Evolutionary conservation across 208 protist genomes (phyloP).

Genomic region (Trypanosoma melophagium): DNA sequence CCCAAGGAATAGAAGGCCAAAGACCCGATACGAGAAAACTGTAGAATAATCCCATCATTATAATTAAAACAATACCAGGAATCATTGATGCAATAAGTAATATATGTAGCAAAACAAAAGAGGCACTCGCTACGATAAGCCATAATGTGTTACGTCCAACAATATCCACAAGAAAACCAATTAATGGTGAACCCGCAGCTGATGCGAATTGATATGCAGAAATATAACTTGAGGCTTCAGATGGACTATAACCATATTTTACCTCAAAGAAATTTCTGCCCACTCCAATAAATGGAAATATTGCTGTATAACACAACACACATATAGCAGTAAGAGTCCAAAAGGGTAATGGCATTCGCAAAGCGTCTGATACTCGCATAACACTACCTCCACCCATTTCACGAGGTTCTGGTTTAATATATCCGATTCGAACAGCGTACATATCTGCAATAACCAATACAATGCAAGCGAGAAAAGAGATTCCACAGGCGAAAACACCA

Average conservation of each 20-base stretch:
- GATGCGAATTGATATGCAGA: constrained; percentile 88
- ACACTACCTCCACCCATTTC: constrained; percentile 25
- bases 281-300: constrained; percentile 87
- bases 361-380: constrained; percentile 50
- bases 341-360: constrained; percentile 59
- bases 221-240: constrained; percentile 62
- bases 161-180: constrained; percentile 81
- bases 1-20: constrained; percentile 85
- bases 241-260: constrained; percentile 72
- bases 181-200: constrained; percentile 67
- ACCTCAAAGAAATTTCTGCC: constrained; percentile 84
- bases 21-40: constrained; percentile 85
- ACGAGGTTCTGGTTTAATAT: constrained; percentile 55
- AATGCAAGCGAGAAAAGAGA: constrained; percentile 67
- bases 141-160: constrained; percentile 80
- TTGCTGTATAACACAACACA: constrained; percentile 80
- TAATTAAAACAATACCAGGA: constrained; percentile 67
- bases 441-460: constrained; percentile 64
- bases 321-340: constrained; percentile 85
- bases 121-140: constrained; percentile 50
- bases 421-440: constrained; percentile 67
- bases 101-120: constrained; percentile 65
- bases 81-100: constrained; percentile 76
- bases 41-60: constrained; percentile 81
- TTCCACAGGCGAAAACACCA: constrained; percentile 56